Evolutionary conservation across 2,329 filamentous ascomycete species (phyloP).

Genomic region (Ophiostoma novo-ulmi): DNA sequence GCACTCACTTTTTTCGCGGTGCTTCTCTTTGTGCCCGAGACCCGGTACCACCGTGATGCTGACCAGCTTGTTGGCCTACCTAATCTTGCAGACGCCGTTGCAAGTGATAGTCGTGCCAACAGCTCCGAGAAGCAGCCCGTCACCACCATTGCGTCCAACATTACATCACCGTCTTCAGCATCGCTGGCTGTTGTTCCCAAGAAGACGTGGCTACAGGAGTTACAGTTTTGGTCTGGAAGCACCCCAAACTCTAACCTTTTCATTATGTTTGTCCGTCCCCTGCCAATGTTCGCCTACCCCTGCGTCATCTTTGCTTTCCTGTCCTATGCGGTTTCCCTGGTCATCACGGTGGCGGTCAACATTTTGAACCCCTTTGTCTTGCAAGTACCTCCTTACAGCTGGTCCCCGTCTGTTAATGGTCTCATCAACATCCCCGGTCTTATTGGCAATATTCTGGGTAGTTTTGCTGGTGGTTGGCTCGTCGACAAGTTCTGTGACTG

Average conservation of each 20-base stretch:
- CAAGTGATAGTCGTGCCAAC: neutral
- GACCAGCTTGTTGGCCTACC: neutral
- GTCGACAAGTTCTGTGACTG: constrained; percentile 42
- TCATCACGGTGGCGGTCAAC: neutral
- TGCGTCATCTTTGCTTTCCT: neutral
- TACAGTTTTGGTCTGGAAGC: neutral
- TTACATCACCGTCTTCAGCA: neutral
- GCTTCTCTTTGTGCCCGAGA: constrained; percentile 18
- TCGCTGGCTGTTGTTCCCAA: neutral
- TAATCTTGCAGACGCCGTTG: neutral
- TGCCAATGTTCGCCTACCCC: neutral
- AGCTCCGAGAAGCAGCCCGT: neutral
- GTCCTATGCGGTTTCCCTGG: neutral
- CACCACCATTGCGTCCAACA: neutral
- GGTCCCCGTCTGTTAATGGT: neutral
- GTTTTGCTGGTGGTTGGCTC: constrained; percentile 40
- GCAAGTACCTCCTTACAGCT: neutral
- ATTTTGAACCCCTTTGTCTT: neutral
- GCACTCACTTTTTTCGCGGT: constrained; percentile 32
- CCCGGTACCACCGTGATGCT: neutral
- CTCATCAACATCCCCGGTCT: constrained; percentile 20
- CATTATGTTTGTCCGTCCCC: neutral
- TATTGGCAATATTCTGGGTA: constrained; percentile 41
- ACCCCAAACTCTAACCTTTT: neutral
- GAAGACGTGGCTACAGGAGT: neutral